phyloP scores from a whole-genome alignment of 306 rosid genomes.

The Pyrus betulifolia region DNA sequence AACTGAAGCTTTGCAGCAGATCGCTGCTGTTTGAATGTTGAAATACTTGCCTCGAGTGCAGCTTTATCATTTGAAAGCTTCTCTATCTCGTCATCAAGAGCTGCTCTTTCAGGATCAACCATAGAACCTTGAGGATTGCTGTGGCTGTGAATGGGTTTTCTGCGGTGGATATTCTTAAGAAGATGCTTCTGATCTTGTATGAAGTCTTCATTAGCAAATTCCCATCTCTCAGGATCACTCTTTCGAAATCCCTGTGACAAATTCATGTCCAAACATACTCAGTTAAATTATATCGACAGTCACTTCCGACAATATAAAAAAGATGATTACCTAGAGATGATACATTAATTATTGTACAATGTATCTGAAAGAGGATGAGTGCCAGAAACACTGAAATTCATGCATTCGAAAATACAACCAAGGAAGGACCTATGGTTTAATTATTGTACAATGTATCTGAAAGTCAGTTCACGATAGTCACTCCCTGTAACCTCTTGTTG shows the following conservation, averaged over 20 bases:
- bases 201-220: constrained; percentile 90
- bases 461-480: too few species aligned
- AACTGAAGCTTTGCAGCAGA: constrained; percentile 51
- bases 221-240: constrained; percentile 91
- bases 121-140: constrained; percentile 79
- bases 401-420: background rate
- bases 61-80: constrained; percentile 60
- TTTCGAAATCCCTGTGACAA: constrained; percentile 80
- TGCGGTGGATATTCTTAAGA: constrained; percentile 86
- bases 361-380: background rate
- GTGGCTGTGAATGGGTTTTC: constrained; percentile 98
- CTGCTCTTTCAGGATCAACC: constrained; percentile 78
- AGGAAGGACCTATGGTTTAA: background rate
- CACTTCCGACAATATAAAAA: background rate
- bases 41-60: constrained; percentile 57
- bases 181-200: constrained; percentile 85
- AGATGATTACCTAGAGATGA: background rate
- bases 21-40: constrained; percentile 45
- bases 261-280: background rate
- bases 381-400: background rate
- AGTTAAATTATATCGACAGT: background rate
- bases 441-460: too few species aligned
- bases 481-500: background rate
- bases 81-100: constrained; percentile 80
- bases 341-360: background rate